These are phyloP conservation scores for Podospora comata DNA, from an alignment of 495 filamentous ascomycete species.

Conservation along the genomic window DNA sequence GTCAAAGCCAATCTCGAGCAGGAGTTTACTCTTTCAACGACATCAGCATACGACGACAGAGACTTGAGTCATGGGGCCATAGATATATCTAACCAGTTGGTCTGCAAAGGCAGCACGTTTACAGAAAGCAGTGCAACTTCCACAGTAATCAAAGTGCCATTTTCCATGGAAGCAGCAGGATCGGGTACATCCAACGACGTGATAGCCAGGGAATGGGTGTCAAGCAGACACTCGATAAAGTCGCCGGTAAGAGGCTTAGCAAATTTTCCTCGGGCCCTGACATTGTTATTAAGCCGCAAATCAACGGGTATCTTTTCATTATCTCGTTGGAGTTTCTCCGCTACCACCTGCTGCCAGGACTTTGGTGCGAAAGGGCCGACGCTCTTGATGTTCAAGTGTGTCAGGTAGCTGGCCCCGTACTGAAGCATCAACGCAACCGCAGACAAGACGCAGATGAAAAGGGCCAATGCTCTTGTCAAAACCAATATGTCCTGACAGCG, in stretches of 20 bases:
- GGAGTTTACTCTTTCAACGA: not conserved
- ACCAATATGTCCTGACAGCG: too few species aligned
- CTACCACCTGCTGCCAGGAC: not conserved
- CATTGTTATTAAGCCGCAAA: not conserved
- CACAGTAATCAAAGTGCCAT: not conserved
- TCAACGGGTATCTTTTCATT: not conserved
- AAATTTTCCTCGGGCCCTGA: not conserved
- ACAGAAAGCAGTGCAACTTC: not conserved
- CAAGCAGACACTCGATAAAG: not conserved
- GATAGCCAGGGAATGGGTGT: not conserved
- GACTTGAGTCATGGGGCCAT: not conserved
- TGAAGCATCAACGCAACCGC: too few species aligned
- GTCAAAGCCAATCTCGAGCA: slow-evolving; percentile 65
- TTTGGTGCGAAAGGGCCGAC: not conserved
- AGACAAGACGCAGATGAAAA: too few species aligned
- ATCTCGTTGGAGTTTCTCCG: not conserved
- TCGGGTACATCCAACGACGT: not conserved
- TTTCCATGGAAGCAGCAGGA: not conserved
- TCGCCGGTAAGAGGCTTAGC: not conserved
- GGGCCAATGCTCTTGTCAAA: too few species aligned
- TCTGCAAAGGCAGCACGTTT: not conserved
- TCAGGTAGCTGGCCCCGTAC: too few species aligned
- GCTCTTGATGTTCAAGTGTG: too few species aligned
- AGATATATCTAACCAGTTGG: not conserved
- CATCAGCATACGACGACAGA: not conserved